Evolutionary conservation across 2,329 filamentous ascomycete genomes (phyloP), one percentile per base, ranked within the genome.

Genomic region (Pseudopyricularia cyperi): DNA sequence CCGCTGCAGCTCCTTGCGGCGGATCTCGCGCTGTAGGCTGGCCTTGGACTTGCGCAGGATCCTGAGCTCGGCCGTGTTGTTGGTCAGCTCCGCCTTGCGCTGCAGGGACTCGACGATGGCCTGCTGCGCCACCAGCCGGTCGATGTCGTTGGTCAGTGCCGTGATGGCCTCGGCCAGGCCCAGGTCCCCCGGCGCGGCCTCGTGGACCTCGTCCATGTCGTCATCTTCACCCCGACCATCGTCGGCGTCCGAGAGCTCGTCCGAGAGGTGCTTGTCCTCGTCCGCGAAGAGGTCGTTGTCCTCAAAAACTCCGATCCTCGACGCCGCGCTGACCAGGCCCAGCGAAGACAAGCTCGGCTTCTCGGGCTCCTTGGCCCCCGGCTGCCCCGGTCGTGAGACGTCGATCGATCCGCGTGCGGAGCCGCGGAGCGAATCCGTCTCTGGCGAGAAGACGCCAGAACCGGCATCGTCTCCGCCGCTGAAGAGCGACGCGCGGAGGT

Each of bases 211-310:
- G 56, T 96, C 89, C 19, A 82, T 80, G 12, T 85, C 80, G 4
- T 82, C 75, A 47, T 82, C 79, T 3, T 74, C 72, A 12, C 74
- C 72, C 2, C 72, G 71, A 19, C 73, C 72, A 22, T 74, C 74
- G 9, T 82, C 79, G 1, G 76, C 75, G 54, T 91, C 88, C 50
- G 89, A 87, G 51, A 85, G 82, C 60, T 95, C 89, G 59, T 96
- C 91, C 51, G 90, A 85, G 6, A 90, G 73, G 58, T 89, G 89
- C 60, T 83, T 89, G 60, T 87, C 81, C 61, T 95, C 88, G 57
- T 97, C 91, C 2, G 83, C 85, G 63, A 96, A 97, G 5, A 98
- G 77, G 62, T 97, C 89, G 62, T 97, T 87, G 58, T 95, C 87
- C 7, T 87, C 81, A 65, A 98, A 98, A 2, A 98, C 93, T 1